Conservation (phyloP, 352 stramenopile genomes). For the Globisporangium mamillatum region DNA sequence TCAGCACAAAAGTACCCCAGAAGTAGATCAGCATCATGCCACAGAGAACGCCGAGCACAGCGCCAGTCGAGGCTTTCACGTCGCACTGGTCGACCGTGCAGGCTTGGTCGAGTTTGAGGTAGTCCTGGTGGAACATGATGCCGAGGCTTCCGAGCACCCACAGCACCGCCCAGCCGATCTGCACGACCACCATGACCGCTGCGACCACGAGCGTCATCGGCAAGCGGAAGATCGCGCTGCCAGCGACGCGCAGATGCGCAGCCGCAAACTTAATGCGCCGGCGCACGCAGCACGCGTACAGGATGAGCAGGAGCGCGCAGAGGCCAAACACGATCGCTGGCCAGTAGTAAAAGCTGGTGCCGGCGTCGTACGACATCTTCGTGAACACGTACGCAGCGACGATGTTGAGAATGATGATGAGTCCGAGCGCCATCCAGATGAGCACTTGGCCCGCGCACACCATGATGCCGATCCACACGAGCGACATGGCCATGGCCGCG, state of each 20-base stretch:
- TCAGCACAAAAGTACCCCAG: constrained; percentile 85
- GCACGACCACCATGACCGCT: constrained; percentile 78
- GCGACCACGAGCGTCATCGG: constrained; percentile 81
- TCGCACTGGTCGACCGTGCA: constrained; percentile 54
- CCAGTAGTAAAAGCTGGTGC: constrained; percentile 64
- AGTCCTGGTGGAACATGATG: constrained; percentile 77
- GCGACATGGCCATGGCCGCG: constrained; percentile 52
- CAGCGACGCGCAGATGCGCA: constrained; percentile 87
- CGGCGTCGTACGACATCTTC: constrained; percentile 62
- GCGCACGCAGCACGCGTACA: constrained; percentile 72
- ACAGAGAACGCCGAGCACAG: constrained; percentile 75
- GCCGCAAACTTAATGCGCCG: constrained; percentile 91
- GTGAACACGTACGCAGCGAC: constrained; percentile 58
- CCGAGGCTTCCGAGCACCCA: constrained; percentile 86
- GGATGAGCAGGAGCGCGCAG: constrained; percentile 40
- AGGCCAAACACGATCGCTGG: constrained; percentile 53
- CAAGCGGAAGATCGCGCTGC: constrained; percentile 83
- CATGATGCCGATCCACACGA: constrained; percentile 79
- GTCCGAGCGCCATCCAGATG: constrained; percentile 51
- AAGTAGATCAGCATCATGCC: constrained; percentile 92
- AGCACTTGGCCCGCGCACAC: constrained; percentile 40
- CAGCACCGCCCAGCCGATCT: constrained; percentile 82
- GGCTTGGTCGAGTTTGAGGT: constrained; percentile 46
- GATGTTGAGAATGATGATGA: constrained; percentile 54
- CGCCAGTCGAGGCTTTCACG: constrained; percentile 38